Evolutionary conservation across 192 early-diverging fungal species (phyloP).

Genomic region (Coemansia sp.): DNA sequence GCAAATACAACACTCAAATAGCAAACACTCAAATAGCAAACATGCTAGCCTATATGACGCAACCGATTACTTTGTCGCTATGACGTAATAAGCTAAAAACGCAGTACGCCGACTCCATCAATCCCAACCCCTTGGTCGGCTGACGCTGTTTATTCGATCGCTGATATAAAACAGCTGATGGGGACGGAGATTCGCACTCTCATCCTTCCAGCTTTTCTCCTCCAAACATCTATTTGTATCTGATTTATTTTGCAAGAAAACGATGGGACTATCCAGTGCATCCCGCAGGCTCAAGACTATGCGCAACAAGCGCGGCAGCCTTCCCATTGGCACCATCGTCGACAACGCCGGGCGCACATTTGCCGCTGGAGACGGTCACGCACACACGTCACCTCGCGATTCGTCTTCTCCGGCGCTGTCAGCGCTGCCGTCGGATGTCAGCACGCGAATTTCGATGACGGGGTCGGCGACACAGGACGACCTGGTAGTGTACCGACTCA

Average conservation of each 20-base stretch:
- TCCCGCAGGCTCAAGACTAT: conserved; percentile 29
- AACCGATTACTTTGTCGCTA: neutral
- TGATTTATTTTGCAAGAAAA: neutral
- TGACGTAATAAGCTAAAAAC: neutral
- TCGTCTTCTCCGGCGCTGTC: conserved; percentile 14
- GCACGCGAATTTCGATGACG: conserved; percentile 22
- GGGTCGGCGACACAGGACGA: conserved; percentile 39
- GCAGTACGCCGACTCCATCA: conserved; percentile 1
- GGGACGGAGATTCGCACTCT: neutral
- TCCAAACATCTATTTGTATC: neutral
- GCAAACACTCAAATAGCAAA: neutral
- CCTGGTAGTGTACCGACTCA: conserved; percentile 32
- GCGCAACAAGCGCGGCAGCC: conserved; percentile 18
- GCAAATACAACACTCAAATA: conserved; percentile 13
- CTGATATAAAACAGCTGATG: neutral
- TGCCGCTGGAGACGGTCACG: conserved; percentile 4
- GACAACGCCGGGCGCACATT: conserved; percentile 12
- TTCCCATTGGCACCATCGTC: conserved; percentile 27
- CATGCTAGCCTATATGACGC: neutral
- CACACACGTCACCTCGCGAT: neutral
- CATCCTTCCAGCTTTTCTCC: neutral
- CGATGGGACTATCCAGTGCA: conserved; percentile 23
- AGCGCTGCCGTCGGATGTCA: conserved; percentile 33
- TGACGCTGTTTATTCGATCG: conserved; percentile 8
- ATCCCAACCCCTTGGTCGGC: neutral